Percentiles rank a stretch among this genome's conserved stretches.
Evolutionary conservation across 345 rosid species (phyloP).

Genomic region (Eucalyptus caleyi): DNA sequence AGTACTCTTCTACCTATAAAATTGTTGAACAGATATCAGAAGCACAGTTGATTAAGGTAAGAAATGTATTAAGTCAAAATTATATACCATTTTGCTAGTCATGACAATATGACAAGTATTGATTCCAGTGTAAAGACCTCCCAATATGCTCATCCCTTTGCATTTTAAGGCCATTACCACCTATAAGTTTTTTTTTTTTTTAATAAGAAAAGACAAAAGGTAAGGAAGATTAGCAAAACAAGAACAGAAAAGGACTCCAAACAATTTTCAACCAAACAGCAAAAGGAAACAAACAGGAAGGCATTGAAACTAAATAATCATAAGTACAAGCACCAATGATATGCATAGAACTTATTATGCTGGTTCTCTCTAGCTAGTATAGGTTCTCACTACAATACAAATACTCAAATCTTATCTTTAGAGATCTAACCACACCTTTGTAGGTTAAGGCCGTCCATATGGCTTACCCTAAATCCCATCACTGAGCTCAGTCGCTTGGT

Average conservation of each 20-base stretch:
- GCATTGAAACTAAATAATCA: neutral
- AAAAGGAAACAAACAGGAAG: neutral
- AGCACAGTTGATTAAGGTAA: neutral
- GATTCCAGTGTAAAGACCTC: constrained; percentile 76
- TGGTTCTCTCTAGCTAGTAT: neutral
- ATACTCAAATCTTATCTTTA: neutral
- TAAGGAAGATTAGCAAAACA: neutral
- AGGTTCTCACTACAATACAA: neutral
- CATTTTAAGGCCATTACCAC: constrained; percentile 92
- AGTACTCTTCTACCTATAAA: constrained; percentile 82
- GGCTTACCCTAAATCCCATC: neutral
- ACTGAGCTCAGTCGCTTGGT: neutral
- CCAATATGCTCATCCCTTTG: constrained; percentile 65
- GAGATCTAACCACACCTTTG: neutral
- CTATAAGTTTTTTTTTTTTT: constrained; percentile 6
- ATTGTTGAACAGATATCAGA: neutral
- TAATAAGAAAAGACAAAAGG: neutral
- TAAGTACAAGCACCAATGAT: neutral
- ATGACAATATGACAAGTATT: constrained; percentile 63
- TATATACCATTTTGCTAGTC: constrained; percentile 91
- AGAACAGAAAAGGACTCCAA: neutral
- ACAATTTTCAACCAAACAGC: neutral
- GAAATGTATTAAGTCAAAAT: neutral
- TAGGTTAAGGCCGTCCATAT: neutral
- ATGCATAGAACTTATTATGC: neutral